A percentile compares a stretch with the other conserved stretches of the same genome.
Conservation (phyloP, 163 green algal species). For the Prototheca cutis region DNA sequence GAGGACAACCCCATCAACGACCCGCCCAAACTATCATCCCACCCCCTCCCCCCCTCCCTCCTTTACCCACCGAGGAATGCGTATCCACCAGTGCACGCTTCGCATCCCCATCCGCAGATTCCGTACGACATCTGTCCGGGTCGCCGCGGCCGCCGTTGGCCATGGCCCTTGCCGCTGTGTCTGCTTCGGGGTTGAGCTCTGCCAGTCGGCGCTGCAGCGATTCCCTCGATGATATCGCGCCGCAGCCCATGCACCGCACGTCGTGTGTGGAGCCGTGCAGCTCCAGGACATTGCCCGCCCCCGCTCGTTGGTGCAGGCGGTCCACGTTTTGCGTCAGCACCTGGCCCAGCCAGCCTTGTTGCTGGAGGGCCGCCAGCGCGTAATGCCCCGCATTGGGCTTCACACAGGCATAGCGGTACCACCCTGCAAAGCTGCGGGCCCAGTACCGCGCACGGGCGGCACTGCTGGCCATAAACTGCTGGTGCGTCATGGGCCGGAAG, state of each 20-base stretch:
- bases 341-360: constrained; percentile 34
- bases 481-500: constrained; percentile 84
- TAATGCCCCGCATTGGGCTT: constrained; percentile 59
- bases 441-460: constrained; percentile 59
- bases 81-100: no score
- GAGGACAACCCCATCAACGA: no score
- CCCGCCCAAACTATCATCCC: no score
- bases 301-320: constrained; percentile 65
- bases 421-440: constrained; percentile 71
- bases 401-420: constrained; percentile 54
- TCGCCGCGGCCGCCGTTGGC: not conserved
- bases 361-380: constrained; percentile 46
- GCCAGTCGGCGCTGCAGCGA: constrained; percentile 45
- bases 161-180: constrained; percentile 20
- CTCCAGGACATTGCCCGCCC: constrained; percentile 53
- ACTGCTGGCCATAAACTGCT: constrained; percentile 63
- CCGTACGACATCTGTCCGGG: no score
- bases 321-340: constrained; percentile 84
- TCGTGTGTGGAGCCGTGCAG: constrained; percentile 76
- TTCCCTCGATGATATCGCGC: constrained; percentile 25
- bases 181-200: constrained; percentile 49
- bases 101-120: no score
- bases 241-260: constrained; percentile 60
- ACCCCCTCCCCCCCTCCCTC: no score
- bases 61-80: no score